Base-by-base conservation (phyloP, 306 rosid species). In the Mucuna pruriens region DNA sequence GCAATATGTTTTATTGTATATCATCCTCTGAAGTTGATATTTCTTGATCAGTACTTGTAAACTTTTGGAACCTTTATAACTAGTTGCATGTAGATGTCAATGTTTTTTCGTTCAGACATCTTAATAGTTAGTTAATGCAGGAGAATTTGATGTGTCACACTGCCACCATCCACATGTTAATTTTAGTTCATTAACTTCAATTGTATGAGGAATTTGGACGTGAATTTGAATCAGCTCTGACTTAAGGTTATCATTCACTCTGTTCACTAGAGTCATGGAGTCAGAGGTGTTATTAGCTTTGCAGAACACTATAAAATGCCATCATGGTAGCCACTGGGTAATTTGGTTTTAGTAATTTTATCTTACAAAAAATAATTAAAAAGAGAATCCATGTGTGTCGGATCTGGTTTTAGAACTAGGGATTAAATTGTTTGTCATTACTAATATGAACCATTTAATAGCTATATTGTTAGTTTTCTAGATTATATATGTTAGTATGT, bases 81-180 rank as follows among this genome's bases (percentile, higher is more conserved):
- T 38, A 19, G 64, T 70, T 33, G 51, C 61, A 46, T 49, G 6
- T 17, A n/a, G 57, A 46, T 0, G 39, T 34, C 45, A 4, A 7
- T 40, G 16, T 5, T 31, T 11, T 54, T 44, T 44, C 46, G 13
- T 19, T 77, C 31, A 7, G 17, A 49, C 46, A 58, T 76, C 64
- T 42, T 52, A 51, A 31, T 49, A 44, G 25, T 60, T 60, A 71
- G 79, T 54, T 64, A 38, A 70, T 68, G 33, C 36, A 31, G 25
- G 13, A n/a, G 34, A 45, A 38, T 46, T 46, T 62, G 40, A 67
- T 71, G 39, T 26, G 54, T 31, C 44, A 46, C 67, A 67, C 38
- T 76, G 54, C 40, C 44, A 46, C 67, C 74, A 49, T 76, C 73
- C 48, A 25, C 36, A 49, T 51, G 22, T 71, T 74, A 49, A 74